A percentile compares a stretch with the other conserved stretches of the same genome.
Conservation (phyloP, 75 land plant species). For the Azolla pinnata region DNA sequence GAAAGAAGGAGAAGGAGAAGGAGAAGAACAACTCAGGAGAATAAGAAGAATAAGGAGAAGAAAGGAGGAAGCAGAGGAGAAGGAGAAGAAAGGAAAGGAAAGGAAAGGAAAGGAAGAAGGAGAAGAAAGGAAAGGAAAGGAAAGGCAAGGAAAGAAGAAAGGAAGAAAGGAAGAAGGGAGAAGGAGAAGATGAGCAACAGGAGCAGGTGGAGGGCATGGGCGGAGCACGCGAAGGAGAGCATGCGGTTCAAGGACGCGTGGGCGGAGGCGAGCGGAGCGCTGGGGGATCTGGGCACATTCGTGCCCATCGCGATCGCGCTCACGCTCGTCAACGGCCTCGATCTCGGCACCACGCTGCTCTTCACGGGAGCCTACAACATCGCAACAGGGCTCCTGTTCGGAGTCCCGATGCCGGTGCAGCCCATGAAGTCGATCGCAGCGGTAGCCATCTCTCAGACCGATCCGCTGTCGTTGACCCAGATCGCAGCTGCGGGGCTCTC, state of each 20-base stretch:
- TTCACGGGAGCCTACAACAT: conserved; percentile 68
- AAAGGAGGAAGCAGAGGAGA: too few relatives aligned
- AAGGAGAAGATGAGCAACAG: too few relatives aligned
- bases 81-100: too few relatives aligned
- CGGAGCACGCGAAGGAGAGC: too few relatives aligned
- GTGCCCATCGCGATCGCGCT: conserved; percentile 30
- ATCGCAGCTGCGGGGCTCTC: conserved; percentile 14
- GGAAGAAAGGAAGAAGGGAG: too few relatives aligned
- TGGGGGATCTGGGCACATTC: conserved; percentile 34
- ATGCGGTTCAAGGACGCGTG: conserved; percentile 5
- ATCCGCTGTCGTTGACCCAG: conserved; percentile 13
- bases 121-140: too few relatives aligned
- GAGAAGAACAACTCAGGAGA: too few relatives aligned
- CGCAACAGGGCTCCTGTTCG: conserved; percentile 61
- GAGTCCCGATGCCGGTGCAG: conserved; percentile 82
- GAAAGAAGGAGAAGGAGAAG: too few relatives aligned
- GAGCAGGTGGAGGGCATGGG: too few relatives aligned
- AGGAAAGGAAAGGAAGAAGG: too few relatives aligned
- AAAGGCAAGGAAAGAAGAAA: too few relatives aligned
- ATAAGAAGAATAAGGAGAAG: too few relatives aligned
- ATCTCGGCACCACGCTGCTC: conserved; percentile 52
- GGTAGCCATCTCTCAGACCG: conserved; percentile 12
- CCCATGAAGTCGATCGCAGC: conserved; percentile 34
- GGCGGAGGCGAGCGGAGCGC: conserved; percentile 19
- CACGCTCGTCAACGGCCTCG: conserved; percentile 30